These are phyloP conservation scores for Alloteropsis semialata DNA, from an alignment of 176 grass and related monocot genomes.

Conservation along the genomic window DNA sequence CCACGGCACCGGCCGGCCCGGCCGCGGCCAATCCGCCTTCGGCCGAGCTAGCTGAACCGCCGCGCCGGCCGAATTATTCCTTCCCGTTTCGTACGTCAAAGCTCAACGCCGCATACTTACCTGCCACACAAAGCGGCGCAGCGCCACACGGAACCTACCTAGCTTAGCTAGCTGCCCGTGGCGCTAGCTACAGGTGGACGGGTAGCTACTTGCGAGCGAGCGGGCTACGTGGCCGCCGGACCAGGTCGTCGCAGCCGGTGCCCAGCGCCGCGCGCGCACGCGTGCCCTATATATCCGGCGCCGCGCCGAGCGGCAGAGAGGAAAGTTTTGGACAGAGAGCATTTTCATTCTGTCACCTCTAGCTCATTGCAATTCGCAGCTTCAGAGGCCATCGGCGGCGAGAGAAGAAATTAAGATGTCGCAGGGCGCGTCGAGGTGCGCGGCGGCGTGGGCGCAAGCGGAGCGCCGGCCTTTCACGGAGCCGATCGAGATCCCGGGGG, in stretches of 20 bases:
- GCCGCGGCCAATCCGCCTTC: too few species aligned
- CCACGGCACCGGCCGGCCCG: background rate
- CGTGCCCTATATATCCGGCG: constrained; percentile 13
- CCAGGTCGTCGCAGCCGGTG: background rate
- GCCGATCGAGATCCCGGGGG: constrained; percentile 42
- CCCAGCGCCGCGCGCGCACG: background rate
- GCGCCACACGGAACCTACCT: constrained; percentile 40
- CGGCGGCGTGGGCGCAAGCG: background rate
- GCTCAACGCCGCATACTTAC: constrained; percentile 24
- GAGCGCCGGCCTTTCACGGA: constrained; percentile 29
- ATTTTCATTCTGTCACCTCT: background rate
- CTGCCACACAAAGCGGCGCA: constrained; percentile 19
- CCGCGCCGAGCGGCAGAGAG: background rate
- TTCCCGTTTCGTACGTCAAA: constrained; percentile 31
- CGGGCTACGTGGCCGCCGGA: background rate
- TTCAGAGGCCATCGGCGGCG: background rate
- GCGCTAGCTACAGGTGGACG: background rate
- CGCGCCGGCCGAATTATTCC: constrained; percentile 28
- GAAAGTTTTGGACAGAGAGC: background rate
- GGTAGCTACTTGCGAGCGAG: background rate
- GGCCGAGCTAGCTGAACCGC: background rate
- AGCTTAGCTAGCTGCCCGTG: background rate
- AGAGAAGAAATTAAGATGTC: background rate
- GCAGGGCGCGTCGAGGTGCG: background rate
- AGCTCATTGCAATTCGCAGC: background rate